Evolutionary conservation across 768 basidiomycete genomes (phyloP), one percentile per base, ranked within the genome.

Genomic region (Naganishia antarctica): DNA sequence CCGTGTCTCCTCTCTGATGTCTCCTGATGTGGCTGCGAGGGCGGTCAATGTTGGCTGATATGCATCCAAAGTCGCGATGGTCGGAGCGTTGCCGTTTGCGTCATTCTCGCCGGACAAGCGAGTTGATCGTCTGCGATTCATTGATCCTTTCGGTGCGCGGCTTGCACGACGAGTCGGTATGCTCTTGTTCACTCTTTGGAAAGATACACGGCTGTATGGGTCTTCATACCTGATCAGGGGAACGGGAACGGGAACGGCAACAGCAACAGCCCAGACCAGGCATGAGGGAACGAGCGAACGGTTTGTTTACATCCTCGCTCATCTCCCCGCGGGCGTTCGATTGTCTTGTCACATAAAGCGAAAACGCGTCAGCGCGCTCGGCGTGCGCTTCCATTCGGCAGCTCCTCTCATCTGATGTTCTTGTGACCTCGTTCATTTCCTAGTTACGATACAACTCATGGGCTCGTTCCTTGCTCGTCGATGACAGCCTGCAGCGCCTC

Each of bases 401-500:
- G 4, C 25, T 31, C 49, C 4, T 31, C 25, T 50, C 18, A n/a
- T n/a, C n/a, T n/a, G n/a, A n/a, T n/a, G n/a, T n/a, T n/a, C n/a
- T n/a, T n/a, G n/a, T n/a, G n/a, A n/a, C n/a, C n/a, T n/a, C n/a
- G n/a, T n/a, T n/a, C n/a, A n/a, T n/a, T n/a, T n/a, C n/a, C n/a
- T n/a, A n/a, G n/a, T 13, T 18, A 6, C 7, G n/a, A 18, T 46
- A 46, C 45, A 46, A 18, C 45, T n/a, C n/a, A n/a, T 50, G 9
- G 31, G 26, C 28, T 28, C 32, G 32, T n/a, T 4, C 18, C 29
- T n/a, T 13, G 25, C 32, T 51, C 50, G 21, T 51, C 50, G n/a
- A 32, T 29, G 34, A 57, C 53, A 21, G 53, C 50, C 62, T 57
- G 67, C 43, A 79, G 50, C 25, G 72, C 78, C 63, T 83, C 80